phyloP scores from a whole-genome alignment of 768 basidiomycete species.

The Nevesoporus exiguus region DNA sequence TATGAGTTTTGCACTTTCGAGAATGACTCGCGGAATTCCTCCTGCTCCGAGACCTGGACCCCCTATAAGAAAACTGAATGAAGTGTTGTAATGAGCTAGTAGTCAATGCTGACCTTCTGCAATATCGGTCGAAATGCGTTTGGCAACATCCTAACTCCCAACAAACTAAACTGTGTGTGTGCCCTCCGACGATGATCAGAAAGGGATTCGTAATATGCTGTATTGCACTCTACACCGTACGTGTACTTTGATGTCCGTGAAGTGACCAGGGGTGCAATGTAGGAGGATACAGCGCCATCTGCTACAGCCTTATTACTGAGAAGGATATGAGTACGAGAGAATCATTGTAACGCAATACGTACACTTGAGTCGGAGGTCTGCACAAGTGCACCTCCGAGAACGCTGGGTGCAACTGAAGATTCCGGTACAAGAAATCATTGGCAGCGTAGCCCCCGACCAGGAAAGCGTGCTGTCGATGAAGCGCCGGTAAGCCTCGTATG shows the following conservation, averaged over 20 bases:
- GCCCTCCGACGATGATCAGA: constrained; percentile 38
- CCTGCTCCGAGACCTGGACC: constrained; percentile 17
- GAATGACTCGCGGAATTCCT: constrained; percentile 19
- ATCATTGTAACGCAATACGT: constrained; percentile 5
- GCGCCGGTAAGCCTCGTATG: too few relatives aligned
- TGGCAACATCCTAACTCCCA: constrained; percentile 32
- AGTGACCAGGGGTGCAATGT: constrained; percentile 45
- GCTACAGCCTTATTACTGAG: constrained; percentile 32
- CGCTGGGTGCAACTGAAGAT: constrained; percentile 32
- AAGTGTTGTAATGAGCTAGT: neutral
- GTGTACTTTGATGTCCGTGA: constrained; percentile 42
- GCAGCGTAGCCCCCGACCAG: constrained; percentile 51
- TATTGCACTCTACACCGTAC: constrained; percentile 33
- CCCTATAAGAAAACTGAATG: neutral
- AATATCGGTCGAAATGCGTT: constrained; percentile 38
- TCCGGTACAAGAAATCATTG: constrained; percentile 42
- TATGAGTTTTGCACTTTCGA: neutral
- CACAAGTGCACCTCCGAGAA: constrained; percentile 32
- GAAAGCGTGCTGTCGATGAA: constrained; percentile 28
- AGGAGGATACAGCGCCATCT: constrained; percentile 18
- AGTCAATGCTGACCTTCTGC: constrained; percentile 18
- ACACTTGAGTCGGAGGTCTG: constrained; percentile 49
- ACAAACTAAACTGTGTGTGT: constrained; percentile 16
- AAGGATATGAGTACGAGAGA: neutral
- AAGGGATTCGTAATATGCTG: constrained; percentile 23